Percentiles rank a stretch among this genome's conserved stretches.
Conservation (phyloP, 129 eudicot species). For the Logfia minima region DNA sequence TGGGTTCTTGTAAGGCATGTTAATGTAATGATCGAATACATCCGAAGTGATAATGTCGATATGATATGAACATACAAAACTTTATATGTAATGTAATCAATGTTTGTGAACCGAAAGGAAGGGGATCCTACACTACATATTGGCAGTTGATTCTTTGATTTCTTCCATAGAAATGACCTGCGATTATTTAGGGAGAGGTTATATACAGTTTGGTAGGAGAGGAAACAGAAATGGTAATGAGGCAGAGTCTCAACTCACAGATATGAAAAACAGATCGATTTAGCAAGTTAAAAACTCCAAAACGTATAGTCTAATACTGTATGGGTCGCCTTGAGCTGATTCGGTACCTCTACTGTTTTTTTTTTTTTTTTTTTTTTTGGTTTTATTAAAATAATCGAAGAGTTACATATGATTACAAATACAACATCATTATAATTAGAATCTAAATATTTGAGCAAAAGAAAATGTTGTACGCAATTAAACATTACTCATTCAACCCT, state of each 20-base stretch:
- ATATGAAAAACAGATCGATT: background rate
- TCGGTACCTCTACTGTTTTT: too few species aligned
- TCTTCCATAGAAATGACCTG: slow-evolving; percentile 37
- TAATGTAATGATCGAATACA: slow-evolving; percentile 6
- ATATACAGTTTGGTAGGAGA: background rate
- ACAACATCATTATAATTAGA: background rate
- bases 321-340: too few species aligned
- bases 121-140: slow-evolving; percentile 25
- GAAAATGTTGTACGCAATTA: background rate
- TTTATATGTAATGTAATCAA: slow-evolving; percentile 25
- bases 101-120: background rate
- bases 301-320: background rate
- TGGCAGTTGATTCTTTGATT: slow-evolving; percentile 38
- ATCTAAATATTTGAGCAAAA: background rate
- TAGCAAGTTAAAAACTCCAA: background rate
- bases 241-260: background rate
- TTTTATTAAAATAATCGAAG: background rate
- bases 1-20: slow-evolving; percentile 11
- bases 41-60: background rate
- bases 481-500: background rate
- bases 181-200: slow-evolving; percentile 1
- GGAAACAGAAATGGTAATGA: background rate
- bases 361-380: too few species aligned
- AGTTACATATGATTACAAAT: background rate
- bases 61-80: slow-evolving; percentile 27